A percentile compares a stretch with the other conserved stretches of the same genome.
Evolutionary conservation across 495 filamentous ascomycete species (phyloP).

Genomic region (Trichoderma gamsii): DNA sequence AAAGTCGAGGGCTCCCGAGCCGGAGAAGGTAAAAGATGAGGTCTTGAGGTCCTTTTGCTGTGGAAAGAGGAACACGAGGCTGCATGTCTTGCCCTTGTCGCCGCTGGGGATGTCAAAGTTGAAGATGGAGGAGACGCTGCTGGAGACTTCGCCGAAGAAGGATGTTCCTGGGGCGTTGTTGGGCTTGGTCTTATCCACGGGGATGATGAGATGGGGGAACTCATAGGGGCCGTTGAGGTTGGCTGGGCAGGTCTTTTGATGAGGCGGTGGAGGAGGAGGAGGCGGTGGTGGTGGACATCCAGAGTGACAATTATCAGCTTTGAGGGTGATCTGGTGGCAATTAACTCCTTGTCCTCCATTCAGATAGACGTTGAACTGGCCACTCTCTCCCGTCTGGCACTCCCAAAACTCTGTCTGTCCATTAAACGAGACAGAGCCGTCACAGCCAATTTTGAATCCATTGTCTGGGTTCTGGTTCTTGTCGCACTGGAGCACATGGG

Average conservation of each 20-base stretch:
- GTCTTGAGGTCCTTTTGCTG: constrained; percentile 44
- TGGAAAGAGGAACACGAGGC: constrained; percentile 63
- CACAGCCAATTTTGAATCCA: constrained; percentile 45
- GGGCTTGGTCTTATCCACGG: constrained; percentile 52
- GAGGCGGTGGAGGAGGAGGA: constrained; percentile 15
- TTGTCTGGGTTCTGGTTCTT: constrained; percentile 37
- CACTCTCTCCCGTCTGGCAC: constrained; percentile 47
- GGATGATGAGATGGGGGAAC: constrained; percentile 62
- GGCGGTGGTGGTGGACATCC: constrained; percentile 14
- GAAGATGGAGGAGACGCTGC: constrained; percentile 56
- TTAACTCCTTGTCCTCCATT: constrained; percentile 35
- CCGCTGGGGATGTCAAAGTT: constrained; percentile 59
- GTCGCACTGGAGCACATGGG: constrained; percentile 63
- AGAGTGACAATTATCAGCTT: constrained; percentile 42
- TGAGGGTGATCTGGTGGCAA: constrained; percentile 44
- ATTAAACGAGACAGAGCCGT: constrained; percentile 41
- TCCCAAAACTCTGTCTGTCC: constrained; percentile 46
- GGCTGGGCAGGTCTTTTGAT: background rate
- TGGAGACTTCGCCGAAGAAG: constrained; percentile 48
- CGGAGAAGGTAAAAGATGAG: constrained; percentile 51
- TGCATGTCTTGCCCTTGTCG: constrained; percentile 54
- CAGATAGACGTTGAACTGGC: constrained; percentile 48
- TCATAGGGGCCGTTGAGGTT: constrained; percentile 47
- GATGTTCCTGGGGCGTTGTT: constrained; percentile 46
- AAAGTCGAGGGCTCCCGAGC: constrained; percentile 53